Conservation (phyloP, 768 basidiomycete genomes). For the Suillus alpinus region DNA sequence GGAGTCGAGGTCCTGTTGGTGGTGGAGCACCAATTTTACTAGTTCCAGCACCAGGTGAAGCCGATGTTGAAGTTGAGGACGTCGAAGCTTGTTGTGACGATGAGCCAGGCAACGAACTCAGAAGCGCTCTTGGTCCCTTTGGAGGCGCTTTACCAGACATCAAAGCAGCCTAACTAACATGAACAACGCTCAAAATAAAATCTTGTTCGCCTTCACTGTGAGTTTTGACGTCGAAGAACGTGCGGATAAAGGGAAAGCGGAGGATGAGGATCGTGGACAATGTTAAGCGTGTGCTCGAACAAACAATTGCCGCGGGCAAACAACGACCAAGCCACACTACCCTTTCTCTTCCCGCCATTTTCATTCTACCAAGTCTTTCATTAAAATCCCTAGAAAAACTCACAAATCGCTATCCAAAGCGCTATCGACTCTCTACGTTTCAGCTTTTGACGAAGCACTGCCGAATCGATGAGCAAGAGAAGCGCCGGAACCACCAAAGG, state of each 20-base stretch:
- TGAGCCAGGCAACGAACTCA: constrained; percentile 40
- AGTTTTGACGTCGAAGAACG: constrained; percentile 9
- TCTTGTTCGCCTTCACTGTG: constrained; percentile 4
- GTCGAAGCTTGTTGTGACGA: constrained; percentile 28
- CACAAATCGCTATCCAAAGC: neutral
- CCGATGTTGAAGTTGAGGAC: constrained; percentile 32
- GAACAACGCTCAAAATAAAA: constrained; percentile 6
- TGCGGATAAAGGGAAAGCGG: constrained; percentile 8
- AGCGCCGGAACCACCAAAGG: constrained; percentile 1
- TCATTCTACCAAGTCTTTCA: neutral
- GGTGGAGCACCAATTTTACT: constrained; percentile 52
- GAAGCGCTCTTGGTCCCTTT: constrained; percentile 67
- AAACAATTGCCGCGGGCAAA: constrained; percentile 4
- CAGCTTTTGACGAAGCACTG: neutral
- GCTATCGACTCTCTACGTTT: neutral
- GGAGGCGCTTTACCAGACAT: constrained; percentile 84
- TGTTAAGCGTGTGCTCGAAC: constrained; percentile 4
- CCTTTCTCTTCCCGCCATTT: neutral
- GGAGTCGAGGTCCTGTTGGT: constrained; percentile 64
- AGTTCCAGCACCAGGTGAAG: constrained; percentile 27
- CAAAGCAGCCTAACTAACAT: constrained; percentile 16
- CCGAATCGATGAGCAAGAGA: neutral
- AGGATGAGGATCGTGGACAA: constrained; percentile 9
- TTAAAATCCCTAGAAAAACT: neutral
- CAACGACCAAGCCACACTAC: constrained; percentile 2